Percentiles rank a stretch among this genome's conserved stretches.
phyloP scores from a whole-genome alignment of 371 early-diverging fungal genomes.

The Blyttiomyces sp. region DNA sequence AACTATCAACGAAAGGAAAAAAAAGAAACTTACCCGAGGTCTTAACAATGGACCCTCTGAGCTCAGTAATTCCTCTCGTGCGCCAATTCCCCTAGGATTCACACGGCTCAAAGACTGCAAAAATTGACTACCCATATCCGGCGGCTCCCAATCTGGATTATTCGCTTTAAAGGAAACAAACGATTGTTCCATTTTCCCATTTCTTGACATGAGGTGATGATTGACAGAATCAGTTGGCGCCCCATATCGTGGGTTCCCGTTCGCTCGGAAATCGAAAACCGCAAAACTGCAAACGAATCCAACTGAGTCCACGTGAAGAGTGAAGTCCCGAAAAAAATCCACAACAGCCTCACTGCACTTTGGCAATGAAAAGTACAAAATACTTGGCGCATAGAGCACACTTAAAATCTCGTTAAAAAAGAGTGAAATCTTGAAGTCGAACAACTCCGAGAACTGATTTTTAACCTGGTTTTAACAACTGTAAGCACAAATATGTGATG shows the following conservation, averaged over 20 bases:
- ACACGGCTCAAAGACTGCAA: slow-evolving; percentile 39
- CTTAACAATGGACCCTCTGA: not conserved
- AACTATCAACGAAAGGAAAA: not conserved
- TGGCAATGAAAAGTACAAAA: slow-evolving; percentile 80
- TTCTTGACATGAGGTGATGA: slow-evolving; percentile 67
- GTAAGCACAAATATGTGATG: not conserved
- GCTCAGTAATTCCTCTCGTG: not conserved
- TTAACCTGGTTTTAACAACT: slow-evolving; percentile 55
- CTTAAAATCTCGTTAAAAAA: slow-evolving; percentile 81
- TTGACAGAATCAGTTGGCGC: slow-evolving; percentile 62
- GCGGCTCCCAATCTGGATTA: slow-evolving; percentile 82
- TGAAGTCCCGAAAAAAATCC: slow-evolving; percentile 91
- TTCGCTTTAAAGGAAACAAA: slow-evolving; percentile 92
- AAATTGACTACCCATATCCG: slow-evolving; percentile 67
- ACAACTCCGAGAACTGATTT: slow-evolving; percentile 73
- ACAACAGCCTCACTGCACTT: slow-evolving; percentile 71
- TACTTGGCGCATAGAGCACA: slow-evolving; percentile 80
- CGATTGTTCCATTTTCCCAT: slow-evolving; percentile 96
- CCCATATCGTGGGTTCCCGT: slow-evolving; percentile 79
- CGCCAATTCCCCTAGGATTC: not conserved
- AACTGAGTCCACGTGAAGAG: slow-evolving; percentile 82
- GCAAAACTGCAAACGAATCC: slow-evolving; percentile 96
- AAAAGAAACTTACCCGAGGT: slow-evolving; percentile 2
- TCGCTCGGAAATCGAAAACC: slow-evolving; percentile 73
- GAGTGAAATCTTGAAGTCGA: slow-evolving; percentile 73